Evolutionary conservation across 257 asterid genomes (phyloP).

Genomic region (Solanum ossicruentum): DNA sequence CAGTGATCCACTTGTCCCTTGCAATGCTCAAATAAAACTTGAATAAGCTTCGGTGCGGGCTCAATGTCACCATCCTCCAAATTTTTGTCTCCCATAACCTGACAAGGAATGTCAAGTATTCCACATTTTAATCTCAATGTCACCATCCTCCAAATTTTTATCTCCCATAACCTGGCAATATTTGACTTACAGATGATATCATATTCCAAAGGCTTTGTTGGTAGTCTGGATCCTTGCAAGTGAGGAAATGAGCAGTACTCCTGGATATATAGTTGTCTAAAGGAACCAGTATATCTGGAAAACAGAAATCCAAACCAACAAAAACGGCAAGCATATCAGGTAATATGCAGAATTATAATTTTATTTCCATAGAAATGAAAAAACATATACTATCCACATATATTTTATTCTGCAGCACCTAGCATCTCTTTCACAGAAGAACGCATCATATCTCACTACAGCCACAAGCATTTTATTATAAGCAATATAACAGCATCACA

Average conservation of each 20-base stretch:
- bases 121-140: slow-evolving; percentile 33
- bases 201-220: slow-evolving; percentile 96
- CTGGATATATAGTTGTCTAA: slow-evolving; percentile 91
- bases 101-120: slow-evolving; percentile 10
- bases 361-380: background rate
- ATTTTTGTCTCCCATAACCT: slow-evolving; percentile 83
- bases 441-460: background rate
- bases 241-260: slow-evolving; percentile 72
- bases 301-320: background rate
- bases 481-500: background rate
- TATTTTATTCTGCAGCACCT: background rate
- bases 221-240: slow-evolving; percentile 95
- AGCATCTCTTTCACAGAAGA: background rate
- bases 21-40: slow-evolving; percentile 88
- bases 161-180: slow-evolving; percentile 63
- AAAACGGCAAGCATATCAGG: background rate
- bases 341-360: background rate
- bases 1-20: slow-evolving; percentile 92
- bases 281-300: slow-evolving; percentile 88
- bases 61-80: slow-evolving; percentile 95
- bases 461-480: background rate
- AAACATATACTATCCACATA: background rate
- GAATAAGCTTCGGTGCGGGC: slow-evolving; percentile 96
- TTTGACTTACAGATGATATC: slow-evolving; percentile 74
- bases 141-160: slow-evolving; percentile 82